A percentile compares a stretch with the other conserved stretches of the same genome.
Evolutionary conservation across 805 yeast genomes (phyloP).

Genomic region (Cyberlindnera americana): DNA sequence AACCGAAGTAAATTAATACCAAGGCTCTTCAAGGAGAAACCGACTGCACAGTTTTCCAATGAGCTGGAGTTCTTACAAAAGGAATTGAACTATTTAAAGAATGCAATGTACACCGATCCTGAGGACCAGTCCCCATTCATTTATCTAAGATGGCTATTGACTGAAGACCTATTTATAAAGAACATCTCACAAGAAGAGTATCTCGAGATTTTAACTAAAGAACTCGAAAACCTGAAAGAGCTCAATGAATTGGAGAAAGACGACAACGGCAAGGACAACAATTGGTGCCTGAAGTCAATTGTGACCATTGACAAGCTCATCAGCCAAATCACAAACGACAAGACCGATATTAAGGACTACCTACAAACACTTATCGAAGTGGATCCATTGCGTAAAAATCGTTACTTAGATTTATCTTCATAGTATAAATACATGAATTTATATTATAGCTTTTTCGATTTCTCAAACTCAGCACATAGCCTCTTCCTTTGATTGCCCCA

Average conservation of each 20-base stretch:
- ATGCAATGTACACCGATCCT: constrained; percentile 89
- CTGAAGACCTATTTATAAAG: constrained; percentile 30
- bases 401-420: constrained; percentile 46
- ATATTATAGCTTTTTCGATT: background rate
- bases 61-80: constrained; percentile 36
- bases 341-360: constrained; percentile 32
- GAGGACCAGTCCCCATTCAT: constrained; percentile 94
- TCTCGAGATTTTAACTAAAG: constrained; percentile 38
- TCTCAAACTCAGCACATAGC: constrained; percentile 35
- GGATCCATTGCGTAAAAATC: constrained; percentile 64
- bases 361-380: constrained; percentile 43
- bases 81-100: constrained; percentile 68
- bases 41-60: constrained; percentile 28
- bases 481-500: constrained; percentile 46
- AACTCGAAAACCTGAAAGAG: constrained; percentile 50
- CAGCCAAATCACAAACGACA: constrained; percentile 10
- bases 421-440: too few species aligned
- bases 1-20: constrained; percentile 72
- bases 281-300: constrained; percentile 72
- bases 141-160: constrained; percentile 75
- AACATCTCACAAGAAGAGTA: constrained; percentile 31
- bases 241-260: constrained; percentile 71
- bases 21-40: constrained; percentile 36
- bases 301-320: constrained; percentile 40
- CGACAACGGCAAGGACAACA: constrained; percentile 58